Evolutionary conservation across 169 alveolate genomes (phyloP).

Genomic region (Perkinsus olseni): DNA sequence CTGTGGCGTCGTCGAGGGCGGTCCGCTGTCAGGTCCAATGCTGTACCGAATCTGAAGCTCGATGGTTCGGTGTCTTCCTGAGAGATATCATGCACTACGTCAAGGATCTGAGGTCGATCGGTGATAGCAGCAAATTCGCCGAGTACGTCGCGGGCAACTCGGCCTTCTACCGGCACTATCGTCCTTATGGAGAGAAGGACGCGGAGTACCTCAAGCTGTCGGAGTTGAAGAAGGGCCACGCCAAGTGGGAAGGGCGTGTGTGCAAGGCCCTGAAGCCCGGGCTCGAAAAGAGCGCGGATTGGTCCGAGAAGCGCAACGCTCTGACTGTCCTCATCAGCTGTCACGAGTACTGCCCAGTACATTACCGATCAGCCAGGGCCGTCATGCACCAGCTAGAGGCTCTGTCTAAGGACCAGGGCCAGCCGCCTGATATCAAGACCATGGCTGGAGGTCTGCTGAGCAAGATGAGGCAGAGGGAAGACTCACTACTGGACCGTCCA

Average conservation of each 20-base stretch:
- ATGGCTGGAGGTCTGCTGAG: constrained; percentile 1
- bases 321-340: neutral
- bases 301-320: neutral
- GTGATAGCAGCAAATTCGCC: neutral
- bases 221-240: neutral
- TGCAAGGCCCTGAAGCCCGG: neutral
- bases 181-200: neutral
- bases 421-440: neutral
- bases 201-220: neutral
- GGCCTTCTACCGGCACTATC: neutral
- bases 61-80: neutral
- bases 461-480: neutral
- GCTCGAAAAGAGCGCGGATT: neutral
- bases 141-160: neutral
- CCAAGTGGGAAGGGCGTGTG: neutral
- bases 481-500: neutral
- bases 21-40: neutral
- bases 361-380: neutral
- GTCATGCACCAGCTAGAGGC: neutral
- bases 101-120: neutral
- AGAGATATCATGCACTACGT: neutral
- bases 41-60: neutral
- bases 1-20: neutral
- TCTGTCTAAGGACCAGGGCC: neutral
- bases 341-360: neutral